phyloP scores from a whole-genome alignment of 768 basidiomycete species.

The Coprinopsis marcescibilis region DNA sequence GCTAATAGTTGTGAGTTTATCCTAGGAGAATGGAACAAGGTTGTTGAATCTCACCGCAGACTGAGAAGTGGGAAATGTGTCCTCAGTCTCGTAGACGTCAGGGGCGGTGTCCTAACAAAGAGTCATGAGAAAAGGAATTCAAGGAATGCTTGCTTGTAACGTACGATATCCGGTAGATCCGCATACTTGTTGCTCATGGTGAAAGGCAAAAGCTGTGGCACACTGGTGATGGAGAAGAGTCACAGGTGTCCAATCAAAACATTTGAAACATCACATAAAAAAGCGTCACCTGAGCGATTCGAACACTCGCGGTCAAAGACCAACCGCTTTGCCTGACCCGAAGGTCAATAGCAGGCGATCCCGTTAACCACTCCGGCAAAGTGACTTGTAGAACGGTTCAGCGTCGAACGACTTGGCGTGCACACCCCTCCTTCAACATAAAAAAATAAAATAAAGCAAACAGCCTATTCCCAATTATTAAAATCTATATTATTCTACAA shows the following conservation, averaged over 20 bases:
- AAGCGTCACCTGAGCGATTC: slow-evolving; percentile 12
- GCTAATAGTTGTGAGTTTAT: slow-evolving; percentile 31
- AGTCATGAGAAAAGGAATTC: slow-evolving; percentile 3
- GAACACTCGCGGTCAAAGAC: slow-evolving; percentile 11
- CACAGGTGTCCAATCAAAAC: neutral
- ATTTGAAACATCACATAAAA: neutral
- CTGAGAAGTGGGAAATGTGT: slow-evolving; percentile 52
- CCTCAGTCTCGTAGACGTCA: slow-evolving; percentile 90
- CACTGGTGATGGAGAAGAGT: neutral
- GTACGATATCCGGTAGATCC: slow-evolving; percentile 85
- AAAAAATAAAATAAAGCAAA: no score
- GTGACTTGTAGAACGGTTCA: slow-evolving; percentile 51
- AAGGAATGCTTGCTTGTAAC: slow-evolving; percentile 25
- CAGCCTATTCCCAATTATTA: slow-evolving; percentile 1
- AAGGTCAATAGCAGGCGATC: slow-evolving; percentile 58
- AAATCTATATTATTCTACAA: neutral
- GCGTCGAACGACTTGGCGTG: no score
- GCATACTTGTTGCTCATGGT: slow-evolving; percentile 79
- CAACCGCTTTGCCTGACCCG: slow-evolving; percentile 8
- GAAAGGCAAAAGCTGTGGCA: neutral
- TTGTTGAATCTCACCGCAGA: slow-evolving; percentile 38
- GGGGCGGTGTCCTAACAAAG: slow-evolving; percentile 73
- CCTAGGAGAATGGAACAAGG: slow-evolving; percentile 5
- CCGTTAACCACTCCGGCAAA: slow-evolving; percentile 96
- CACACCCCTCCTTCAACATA: no score